Base-by-base conservation (phyloP, 306 rosid genomes). In the Gleditsia sinensis region DNA sequence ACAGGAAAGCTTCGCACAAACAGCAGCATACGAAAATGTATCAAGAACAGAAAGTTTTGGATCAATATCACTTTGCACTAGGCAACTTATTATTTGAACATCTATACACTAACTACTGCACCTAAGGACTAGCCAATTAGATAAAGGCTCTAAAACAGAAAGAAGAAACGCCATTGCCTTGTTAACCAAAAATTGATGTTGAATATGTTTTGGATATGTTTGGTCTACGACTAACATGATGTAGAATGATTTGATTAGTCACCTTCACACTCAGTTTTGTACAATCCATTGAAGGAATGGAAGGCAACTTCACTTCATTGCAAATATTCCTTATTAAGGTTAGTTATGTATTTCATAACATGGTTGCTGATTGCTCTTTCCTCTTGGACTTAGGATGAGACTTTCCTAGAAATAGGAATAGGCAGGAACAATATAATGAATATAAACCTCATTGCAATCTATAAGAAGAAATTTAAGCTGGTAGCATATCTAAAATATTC, bases 291-390 rank as follows among this genome's bases (percentile, higher is more conserved):
- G 30, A 14, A n/a, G n/a, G n/a, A n/a, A n/a, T n/a, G n/a, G n/a
- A n/a, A n/a, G n/a, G n/a, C n/a, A n/a, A n/a, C n/a, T n/a, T n/a
- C n/a, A n/a, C n/a, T n/a, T n/a, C n/a, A n/a, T n/a, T n/a, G n/a
- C n/a, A n/a, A n/a, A n/a, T n/a, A n/a, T n/a, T n/a, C n/a, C n/a
- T n/a, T n/a, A n/a, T n/a, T n/a, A n/a, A n/a, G n/a, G n/a, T n/a
- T n/a, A n/a, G n/a, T n/a, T n/a, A n/a, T n/a, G n/a, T n/a, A n/a
- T n/a, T n/a, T n/a, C n/a, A n/a, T n/a, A n/a, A n/a, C n/a, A n/a
- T n/a, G n/a, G n/a, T 24, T 49, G 40, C 73, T 55, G 20, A 58
- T 37, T 37, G 53, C 45, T 50, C 46, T 69, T 69, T 69, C 55
- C 51, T 32, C 40, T 48, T 23, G 57, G 62, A 49, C 25, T 59